phyloP scores from a whole-genome alignment of 257 asterid genomes.

The Plectranthus barbatus region DNA sequence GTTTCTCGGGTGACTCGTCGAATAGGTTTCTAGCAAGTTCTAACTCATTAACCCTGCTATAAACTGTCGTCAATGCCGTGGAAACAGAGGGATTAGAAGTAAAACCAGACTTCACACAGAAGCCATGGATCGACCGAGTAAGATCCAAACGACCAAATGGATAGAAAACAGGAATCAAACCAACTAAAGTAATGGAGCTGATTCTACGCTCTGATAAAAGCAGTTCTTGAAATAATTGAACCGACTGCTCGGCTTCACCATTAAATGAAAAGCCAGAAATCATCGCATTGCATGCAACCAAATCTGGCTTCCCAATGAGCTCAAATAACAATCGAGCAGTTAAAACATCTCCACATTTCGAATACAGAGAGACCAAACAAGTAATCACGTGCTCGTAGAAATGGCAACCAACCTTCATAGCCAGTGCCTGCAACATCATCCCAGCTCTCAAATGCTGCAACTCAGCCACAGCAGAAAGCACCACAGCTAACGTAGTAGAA shows the following conservation, averaged over 20 bases:
- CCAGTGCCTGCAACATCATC: conserved; percentile 64
- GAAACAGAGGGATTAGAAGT: conserved; percentile 48
- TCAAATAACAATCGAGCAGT: conserved; percentile 53
- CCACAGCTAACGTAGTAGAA: conserved; percentile 67
- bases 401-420: conserved; percentile 56
- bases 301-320: conserved; percentile 52
- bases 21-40: conserved; percentile 59
- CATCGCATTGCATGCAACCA: conserved; percentile 68
- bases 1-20: conserved; percentile 54
- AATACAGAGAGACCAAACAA: conserved; percentile 62
- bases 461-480: conserved; percentile 61
- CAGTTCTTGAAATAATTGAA: conserved; percentile 50
- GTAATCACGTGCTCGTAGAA: conserved; percentile 62
- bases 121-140: conserved; percentile 48
- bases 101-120: conserved; percentile 49
- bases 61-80: conserved; percentile 70
- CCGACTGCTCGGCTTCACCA: conserved; percentile 34
- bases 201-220: conserved; percentile 40
- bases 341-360: conserved; percentile 64
- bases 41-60: conserved; percentile 58
- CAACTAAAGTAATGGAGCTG: conserved; percentile 67
- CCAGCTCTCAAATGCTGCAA: conserved; percentile 64
- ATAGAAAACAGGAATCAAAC: conserved; percentile 61
- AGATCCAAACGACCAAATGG: conserved; percentile 66
- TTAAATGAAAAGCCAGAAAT: conserved; percentile 61